Evolutionary conservation across 1,139 yeast genomes (phyloP).

Genomic region (Scheffersomyces titani): DNA sequence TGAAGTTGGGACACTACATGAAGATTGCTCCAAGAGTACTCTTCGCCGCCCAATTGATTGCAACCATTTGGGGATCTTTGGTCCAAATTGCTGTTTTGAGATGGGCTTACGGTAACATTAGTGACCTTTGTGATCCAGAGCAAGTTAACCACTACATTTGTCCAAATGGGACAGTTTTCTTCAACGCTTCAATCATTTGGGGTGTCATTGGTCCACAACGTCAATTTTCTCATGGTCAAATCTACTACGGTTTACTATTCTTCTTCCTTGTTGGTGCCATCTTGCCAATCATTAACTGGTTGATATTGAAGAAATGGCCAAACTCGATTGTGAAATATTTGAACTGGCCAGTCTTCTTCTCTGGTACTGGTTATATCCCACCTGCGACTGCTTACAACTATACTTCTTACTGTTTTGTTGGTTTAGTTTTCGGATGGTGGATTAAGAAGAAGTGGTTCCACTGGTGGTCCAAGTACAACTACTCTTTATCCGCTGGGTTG

Average conservation of each 20-base stretch:
- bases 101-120: conserved; percentile 46
- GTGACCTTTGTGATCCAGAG: conserved; percentile 46
- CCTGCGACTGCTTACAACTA: conserved; percentile 50
- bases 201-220: conserved; percentile 47
- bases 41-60: conserved; percentile 48
- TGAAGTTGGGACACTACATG: conserved; percentile 58
- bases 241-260: conserved; percentile 40
- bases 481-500: conserved; percentile 57
- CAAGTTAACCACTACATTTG: conserved; percentile 44
- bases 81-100: conserved; percentile 48
- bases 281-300: conserved; percentile 45
- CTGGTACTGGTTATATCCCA: conserved; percentile 50
- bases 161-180: conserved; percentile 46
- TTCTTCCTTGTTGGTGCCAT: conserved; percentile 44
- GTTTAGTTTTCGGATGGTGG: conserved; percentile 32
- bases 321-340: conserved; percentile 44
- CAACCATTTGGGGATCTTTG: conserved; percentile 47
- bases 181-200: conserved; percentile 50
- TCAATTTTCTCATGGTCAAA: conserved; percentile 39
- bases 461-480: conserved; percentile 71
- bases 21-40: conserved; percentile 48
- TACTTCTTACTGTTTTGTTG: conserved; percentile 41
- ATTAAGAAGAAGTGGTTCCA: conserved; percentile 44
- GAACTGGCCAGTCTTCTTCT: conserved; percentile 51
- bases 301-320: conserved; percentile 50